Base-by-base conservation (phyloP, 1,139 yeast genomes). In the Sugiyamaella grinbergsii region DNA sequence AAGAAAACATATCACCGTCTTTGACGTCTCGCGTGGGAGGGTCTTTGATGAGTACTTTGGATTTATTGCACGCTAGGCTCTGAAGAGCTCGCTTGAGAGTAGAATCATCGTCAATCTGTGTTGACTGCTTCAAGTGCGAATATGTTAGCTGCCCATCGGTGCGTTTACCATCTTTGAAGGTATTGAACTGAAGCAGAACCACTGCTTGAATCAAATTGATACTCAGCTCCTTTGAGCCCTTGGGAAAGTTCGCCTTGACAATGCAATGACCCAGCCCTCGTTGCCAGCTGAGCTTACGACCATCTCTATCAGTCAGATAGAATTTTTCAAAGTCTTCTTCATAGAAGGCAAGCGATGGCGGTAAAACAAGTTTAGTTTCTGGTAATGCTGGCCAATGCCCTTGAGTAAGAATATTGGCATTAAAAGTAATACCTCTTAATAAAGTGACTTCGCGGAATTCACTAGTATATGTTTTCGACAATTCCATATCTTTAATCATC, bases 401-500 rank as follows among this genome's bases (percentile, higher is more conserved):
- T 38, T 61, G 62, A n/a, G 68, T 61, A 4, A 65, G 54, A 8
- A 69, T 56, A 51, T 65, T 62, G n/a, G 59, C 61, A 38, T 60
- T 56, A 36, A 72, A 65, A 6, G 57, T 58, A 2, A 57, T 38
- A 19, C 38, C 3, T 29, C 13, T 63, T 63, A 62, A 58, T 24
- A 52, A 50, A 1, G 54, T 47, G 29, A 51, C 58, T 33, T 51
- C 37, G 56, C 53, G 49, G 64, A 65, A 50, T 26, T 59, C 60
- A 5, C 56, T 54, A 54, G 55, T 47, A 28, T 52, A 50, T 22
- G 53, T 58, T 41, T 56, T 55, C 4, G 71, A 66, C 5, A 53
- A 44, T 28, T 54, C 57, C 37, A 70, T 54, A 47, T 73, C 76
- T 28, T 62, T 60, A 42, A 71, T 56, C 76, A 73, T 73, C 10